These are phyloP conservation scores for Penicillium paxilli DNA, from an alignment of 495 filamentous ascomycete species.

Conservation along the genomic window DNA sequence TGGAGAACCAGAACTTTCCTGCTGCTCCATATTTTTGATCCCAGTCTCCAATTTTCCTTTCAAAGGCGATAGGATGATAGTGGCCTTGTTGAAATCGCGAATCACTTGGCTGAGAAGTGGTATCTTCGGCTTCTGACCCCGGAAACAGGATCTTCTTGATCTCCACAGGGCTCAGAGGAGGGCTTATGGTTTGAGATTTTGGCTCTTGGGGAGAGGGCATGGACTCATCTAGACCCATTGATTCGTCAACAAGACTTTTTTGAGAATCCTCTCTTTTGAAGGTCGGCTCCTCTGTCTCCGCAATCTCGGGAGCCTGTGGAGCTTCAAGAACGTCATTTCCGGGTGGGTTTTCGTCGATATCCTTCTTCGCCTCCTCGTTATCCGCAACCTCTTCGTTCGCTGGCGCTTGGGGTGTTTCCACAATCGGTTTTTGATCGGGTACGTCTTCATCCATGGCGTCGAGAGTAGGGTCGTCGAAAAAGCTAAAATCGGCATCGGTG, in stretches of 20 bases:
- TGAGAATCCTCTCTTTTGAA: neutral
- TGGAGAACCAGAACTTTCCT: slow-evolving; percentile 51
- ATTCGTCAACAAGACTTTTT: slow-evolving; percentile 1
- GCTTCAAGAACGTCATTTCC: neutral
- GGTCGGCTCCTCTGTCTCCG: neutral
- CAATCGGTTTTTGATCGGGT: slow-evolving; percentile 4
- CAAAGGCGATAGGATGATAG: slow-evolving; percentile 51
- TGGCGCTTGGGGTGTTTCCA: slow-evolving; percentile 1
- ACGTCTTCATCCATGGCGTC: slow-evolving; percentile 27
- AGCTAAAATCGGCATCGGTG: slow-evolving; percentile 86
- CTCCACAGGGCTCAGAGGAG: slow-evolving; percentile 50
- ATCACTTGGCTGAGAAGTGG: slow-evolving; percentile 2
- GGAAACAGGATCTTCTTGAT: slow-evolving; percentile 51
- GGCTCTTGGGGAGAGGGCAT: slow-evolving; percentile 19
- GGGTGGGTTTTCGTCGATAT: neutral
- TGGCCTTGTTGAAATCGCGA: slow-evolving; percentile 35
- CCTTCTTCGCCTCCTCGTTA: slow-evolving; percentile 9
- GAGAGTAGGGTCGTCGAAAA: slow-evolving; percentile 71
- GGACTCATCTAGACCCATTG: slow-evolving; percentile 3
- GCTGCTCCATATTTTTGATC: slow-evolving; percentile 52
- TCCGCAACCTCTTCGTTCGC: neutral
- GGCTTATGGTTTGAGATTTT: slow-evolving; percentile 40
- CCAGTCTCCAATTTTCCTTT: slow-evolving; percentile 41
- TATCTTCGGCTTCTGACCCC: slow-evolving; percentile 14
- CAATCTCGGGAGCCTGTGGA: neutral